A percentile compares a stretch with the other conserved stretches of the same genome.
phyloP scores from a whole-genome alignment of 1,284 basidiomycete species.

The Kwoniella shivajii region DNA sequence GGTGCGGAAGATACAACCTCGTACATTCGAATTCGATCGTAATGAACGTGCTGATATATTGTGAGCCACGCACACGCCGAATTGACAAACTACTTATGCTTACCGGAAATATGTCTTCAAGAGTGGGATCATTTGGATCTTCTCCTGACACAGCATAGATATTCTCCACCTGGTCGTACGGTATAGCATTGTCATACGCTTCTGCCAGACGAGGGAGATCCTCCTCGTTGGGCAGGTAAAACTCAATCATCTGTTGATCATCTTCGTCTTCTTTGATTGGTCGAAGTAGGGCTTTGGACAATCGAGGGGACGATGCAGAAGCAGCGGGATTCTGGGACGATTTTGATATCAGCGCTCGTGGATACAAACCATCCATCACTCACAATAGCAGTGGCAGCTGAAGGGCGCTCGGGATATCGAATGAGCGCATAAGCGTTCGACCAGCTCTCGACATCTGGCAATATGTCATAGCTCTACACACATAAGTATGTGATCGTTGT shows the following conservation, averaged over 20 bases:
- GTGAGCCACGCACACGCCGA: background rate
- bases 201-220: constrained; percentile 52
- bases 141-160: constrained; percentile 23
- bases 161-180: constrained; percentile 24
- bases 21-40: constrained; percentile 48
- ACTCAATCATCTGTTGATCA: constrained; percentile 84
- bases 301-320: constrained; percentile 52
- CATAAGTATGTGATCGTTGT: background rate
- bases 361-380: constrained; percentile 49
- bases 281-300: constrained; percentile 81
- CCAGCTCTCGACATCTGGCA: constrained; percentile 86
- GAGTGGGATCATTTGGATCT: constrained; percentile 27
- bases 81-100: constrained; percentile 12
- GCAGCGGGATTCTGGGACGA: constrained; percentile 64
- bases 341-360: background rate
- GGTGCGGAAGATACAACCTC: constrained; percentile 39
- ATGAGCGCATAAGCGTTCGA: constrained; percentile 86
- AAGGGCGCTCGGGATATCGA: constrained; percentile 81
- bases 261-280: constrained; percentile 77
- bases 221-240: constrained; percentile 80
- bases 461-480: constrained; percentile 67
- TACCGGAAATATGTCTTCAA: constrained; percentile 37
- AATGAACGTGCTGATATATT: constrained; percentile 33
- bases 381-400: constrained; percentile 63
- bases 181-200: constrained; percentile 28